Percentiles rank a stretch among this genome's conserved stretches.
These are phyloP conservation scores for Penicillium sp. DNA, from an alignment of 2,329 filamentous ascomycete genomes.

Conservation along the genomic window DNA sequence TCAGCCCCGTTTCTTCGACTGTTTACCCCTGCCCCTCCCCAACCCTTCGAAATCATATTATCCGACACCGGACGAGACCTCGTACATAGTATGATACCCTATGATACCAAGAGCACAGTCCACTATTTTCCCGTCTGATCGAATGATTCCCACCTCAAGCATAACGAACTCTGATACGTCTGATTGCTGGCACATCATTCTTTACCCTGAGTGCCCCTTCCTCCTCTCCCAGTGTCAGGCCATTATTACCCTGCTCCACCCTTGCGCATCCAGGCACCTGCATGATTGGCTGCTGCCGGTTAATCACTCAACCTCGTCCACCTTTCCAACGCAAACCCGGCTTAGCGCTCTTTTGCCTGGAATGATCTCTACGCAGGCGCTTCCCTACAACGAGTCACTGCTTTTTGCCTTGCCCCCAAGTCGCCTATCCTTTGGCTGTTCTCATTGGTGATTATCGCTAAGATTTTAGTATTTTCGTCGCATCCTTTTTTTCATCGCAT, in stretches of 20 bases:
- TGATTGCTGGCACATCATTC: constrained; percentile 13
- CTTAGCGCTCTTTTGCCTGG: constrained; percentile 2
- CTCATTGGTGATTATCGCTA: constrained; percentile 14
- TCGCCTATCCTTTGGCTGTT: constrained; percentile 5
- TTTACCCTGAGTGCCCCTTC: constrained; percentile 15
- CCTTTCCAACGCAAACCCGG: constrained; percentile 13
- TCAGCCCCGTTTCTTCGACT: background rate
- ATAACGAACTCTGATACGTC: constrained; percentile 16
- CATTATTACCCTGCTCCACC: constrained; percentile 29
- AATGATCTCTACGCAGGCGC: background rate
- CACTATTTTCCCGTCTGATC: constrained; percentile 19
- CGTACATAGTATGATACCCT: constrained; percentile 8
- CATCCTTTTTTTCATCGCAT: background rate
- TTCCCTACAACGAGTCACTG: background rate
- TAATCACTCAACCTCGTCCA: constrained; percentile 19
- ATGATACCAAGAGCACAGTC: constrained; percentile 3
- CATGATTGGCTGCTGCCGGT: constrained; percentile 28
- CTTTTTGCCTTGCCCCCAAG: constrained; percentile 1
- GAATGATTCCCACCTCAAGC: constrained; percentile 15
- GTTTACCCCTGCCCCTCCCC: background rate
- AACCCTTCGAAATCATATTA: constrained; percentile 2
- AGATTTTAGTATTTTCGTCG: constrained; percentile 4
- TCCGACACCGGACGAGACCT: constrained; percentile 14
- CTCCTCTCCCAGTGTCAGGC: constrained; percentile 25
- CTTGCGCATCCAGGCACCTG: constrained; percentile 22